These are phyloP conservation scores for Entophlyctis luteolus DNA, from an alignment of 192 early-diverging fungal genomes.

Conservation along the genomic window DNA sequence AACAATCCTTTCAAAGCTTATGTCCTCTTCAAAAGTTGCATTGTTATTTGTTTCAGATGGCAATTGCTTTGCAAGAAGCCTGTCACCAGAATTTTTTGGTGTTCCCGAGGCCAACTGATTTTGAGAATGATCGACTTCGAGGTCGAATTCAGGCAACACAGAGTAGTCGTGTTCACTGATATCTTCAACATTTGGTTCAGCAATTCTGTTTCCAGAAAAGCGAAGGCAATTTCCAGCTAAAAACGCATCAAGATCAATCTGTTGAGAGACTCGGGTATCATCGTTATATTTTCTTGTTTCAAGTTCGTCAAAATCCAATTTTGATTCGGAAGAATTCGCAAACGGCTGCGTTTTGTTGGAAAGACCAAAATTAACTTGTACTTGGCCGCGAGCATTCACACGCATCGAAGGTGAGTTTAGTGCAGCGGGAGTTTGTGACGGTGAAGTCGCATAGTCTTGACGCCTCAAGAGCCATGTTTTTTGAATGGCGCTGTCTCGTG, in stretches of 20 bases:
- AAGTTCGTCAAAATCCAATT: slow-evolving; percentile 14
- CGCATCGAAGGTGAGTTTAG: slow-evolving; percentile 6
- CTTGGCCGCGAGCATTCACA: too few species aligned
- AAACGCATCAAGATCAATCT: slow-evolving; percentile 19
- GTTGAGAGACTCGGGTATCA: too few species aligned
- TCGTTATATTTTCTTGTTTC: too few species aligned
- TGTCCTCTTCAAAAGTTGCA: too few species aligned
- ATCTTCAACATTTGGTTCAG: slow-evolving; percentile 7
- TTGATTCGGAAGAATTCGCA: neutral
- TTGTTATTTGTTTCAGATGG: too few species aligned
- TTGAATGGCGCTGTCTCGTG: neutral
- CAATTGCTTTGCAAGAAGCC: too few species aligned
- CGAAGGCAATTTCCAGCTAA: slow-evolving; percentile 15
- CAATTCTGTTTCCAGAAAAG: neutral
- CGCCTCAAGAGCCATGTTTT: slow-evolving; percentile 13
- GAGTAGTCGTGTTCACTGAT: slow-evolving; percentile 13
- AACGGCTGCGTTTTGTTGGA: neutral
- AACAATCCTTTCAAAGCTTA: too few species aligned
- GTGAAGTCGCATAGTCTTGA: slow-evolving; percentile 1
- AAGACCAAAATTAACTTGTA: too few species aligned
- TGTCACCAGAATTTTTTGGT: too few species aligned
- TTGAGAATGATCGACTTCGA: too few species aligned
- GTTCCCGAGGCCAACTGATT: too few species aligned
- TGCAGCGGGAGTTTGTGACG: neutral
- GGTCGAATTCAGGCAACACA: neutral